Evolutionary conservation across 805 yeast genomes (phyloP).

Genomic region (Metschnikowia continentalis): DNA sequence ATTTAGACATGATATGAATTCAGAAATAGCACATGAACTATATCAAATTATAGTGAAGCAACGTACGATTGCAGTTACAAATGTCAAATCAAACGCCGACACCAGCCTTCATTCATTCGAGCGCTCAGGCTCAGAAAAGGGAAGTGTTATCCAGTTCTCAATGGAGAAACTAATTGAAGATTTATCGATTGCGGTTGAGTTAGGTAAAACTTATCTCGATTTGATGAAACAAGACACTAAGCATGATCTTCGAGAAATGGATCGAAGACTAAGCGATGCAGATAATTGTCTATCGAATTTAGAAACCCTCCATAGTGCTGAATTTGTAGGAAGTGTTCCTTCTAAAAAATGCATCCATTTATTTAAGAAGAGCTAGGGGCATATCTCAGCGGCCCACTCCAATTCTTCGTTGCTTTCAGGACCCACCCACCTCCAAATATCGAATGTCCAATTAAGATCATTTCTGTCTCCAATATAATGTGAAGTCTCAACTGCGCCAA

Average conservation of each 20-base stretch:
- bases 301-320: neutral
- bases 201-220: neutral
- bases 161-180: neutral
- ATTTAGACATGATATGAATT: neutral
- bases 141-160: neutral
- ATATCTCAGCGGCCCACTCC: neutral
- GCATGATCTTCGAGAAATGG: neutral
- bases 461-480: slow-evolving; percentile 73
- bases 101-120: neutral
- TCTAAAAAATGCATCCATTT: neutral
- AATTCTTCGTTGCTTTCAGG: slow-evolving; percentile 3
- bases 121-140: neutral
- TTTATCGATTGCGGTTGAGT: neutral
- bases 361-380: neutral
- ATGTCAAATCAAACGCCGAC: neutral
- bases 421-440: slow-evolving; percentile 71
- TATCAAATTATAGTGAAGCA: neutral
- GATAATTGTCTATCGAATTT: neutral
- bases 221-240: neutral
- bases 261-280: neutral
- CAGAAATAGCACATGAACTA: neutral
- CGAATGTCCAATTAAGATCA: slow-evolving; percentile 82
- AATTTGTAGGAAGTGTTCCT: neutral
- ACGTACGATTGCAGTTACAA: neutral
- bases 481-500: slow-evolving; percentile 55